Evolutionary conservation across 495 filamentous ascomycete species (phyloP).

Genomic region (Cercophora newfieldiana): DNA sequence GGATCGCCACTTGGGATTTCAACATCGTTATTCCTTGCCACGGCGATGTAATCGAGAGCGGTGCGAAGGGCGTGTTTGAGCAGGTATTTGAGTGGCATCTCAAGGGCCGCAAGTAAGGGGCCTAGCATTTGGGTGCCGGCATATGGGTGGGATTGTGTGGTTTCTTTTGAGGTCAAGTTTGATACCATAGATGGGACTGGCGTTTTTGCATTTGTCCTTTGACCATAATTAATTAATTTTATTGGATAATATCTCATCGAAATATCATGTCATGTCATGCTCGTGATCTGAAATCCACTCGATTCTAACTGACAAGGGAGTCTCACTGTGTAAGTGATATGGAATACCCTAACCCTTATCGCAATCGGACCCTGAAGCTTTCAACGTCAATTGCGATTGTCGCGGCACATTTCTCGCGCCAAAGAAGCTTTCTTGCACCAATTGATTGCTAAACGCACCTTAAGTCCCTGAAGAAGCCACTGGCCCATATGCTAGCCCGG

Average conservation of each 20-base stretch:
- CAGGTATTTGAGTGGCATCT: slow-evolving; percentile 88
- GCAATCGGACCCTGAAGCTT: neutral
- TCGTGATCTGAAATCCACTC: neutral
- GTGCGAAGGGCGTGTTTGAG: slow-evolving; percentile 73
- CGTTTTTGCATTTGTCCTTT: neutral
- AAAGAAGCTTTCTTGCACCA: neutral
- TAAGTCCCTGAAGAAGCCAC: neutral
- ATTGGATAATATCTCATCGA: neutral
- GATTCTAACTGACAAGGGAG: neutral
- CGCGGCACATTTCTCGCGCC: neutral
- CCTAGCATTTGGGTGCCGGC: neutral
- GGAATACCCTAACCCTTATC: slow-evolving; percentile 13
- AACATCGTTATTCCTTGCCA: slow-evolving; percentile 89
- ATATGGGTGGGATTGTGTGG: neutral
- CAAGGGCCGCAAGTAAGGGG: slow-evolving; percentile 46
- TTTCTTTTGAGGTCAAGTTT: slow-evolving; percentile 2
- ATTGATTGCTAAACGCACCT: slow-evolving; percentile 4
- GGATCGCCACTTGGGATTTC: slow-evolving; percentile 82
- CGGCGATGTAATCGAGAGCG: slow-evolving; percentile 82
- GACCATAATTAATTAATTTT: neutral
- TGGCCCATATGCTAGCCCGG: slow-evolving; percentile 27
- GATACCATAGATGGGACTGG: slow-evolving; percentile 13
- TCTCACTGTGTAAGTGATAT: neutral
- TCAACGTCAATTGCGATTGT: neutral
- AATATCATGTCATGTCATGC: neutral